Conservation (phyloP, 176 grass and related monocot species). For the Zoysia pacifica region DNA sequence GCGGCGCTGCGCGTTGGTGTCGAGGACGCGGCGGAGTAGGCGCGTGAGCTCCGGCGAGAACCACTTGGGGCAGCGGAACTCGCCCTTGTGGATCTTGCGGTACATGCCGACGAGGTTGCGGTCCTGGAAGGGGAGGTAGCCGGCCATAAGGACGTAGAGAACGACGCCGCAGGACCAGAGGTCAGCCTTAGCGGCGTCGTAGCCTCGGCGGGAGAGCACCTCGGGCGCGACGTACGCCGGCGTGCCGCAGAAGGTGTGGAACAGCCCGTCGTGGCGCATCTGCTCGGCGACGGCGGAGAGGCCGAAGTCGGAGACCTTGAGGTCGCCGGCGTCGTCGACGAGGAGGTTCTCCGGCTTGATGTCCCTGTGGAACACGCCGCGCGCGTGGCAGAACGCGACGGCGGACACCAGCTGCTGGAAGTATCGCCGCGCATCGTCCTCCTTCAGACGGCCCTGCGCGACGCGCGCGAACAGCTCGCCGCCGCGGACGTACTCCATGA, state of each 20-base stretch:
- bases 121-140: slow-evolving; percentile 86
- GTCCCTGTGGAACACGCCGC: slow-evolving; percentile 90
- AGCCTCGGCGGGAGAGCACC: slow-evolving; percentile 72
- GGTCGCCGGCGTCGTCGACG: slow-evolving; percentile 79
- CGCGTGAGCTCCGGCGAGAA: slow-evolving; percentile 67
- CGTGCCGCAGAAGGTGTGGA: slow-evolving; percentile 98
- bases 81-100: slow-evolving; percentile 90
- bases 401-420: slow-evolving; percentile 93
- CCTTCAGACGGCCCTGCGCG: slow-evolving; percentile 64
- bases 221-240: slow-evolving; percentile 96
- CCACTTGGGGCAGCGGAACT: slow-evolving; percentile 90
- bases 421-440: slow-evolving; percentile 70
- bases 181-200: slow-evolving; percentile 77
- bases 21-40: slow-evolving; percentile 69
- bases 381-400: slow-evolving; percentile 94
- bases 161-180: slow-evolving; percentile 97
- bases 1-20: slow-evolving; percentile 66
- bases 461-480: slow-evolving; percentile 94
- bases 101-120: slow-evolving; percentile 85
- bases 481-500: slow-evolving; percentile 96
- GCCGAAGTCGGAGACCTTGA: slow-evolving; percentile 94
- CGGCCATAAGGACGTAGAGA: slow-evolving; percentile 88
- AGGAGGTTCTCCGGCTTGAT: slow-evolving; percentile 98
- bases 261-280: slow-evolving; percentile 77
- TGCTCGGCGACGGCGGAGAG: slow-evolving; percentile 83